Percentiles rank a stretch among this genome's conserved stretches.
These are phyloP conservation scores for Coemansia furcata DNA, from an alignment of 192 early-diverging fungal genomes.

Conservation along the genomic window DNA sequence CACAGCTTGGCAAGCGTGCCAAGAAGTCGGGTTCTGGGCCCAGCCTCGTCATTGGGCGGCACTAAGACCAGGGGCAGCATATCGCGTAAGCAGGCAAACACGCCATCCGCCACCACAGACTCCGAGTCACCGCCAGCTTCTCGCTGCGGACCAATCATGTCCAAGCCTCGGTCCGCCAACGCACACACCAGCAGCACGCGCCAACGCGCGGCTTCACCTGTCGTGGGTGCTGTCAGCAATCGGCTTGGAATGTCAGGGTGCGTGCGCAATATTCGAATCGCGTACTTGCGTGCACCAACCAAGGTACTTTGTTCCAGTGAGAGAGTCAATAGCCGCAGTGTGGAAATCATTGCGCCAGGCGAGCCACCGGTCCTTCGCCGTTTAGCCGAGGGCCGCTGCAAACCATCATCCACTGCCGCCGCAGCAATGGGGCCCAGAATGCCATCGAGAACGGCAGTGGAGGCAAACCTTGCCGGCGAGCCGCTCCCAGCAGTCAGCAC, in stretches of 20 bases:
- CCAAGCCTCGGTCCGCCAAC: constrained; percentile 1
- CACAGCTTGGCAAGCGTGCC: neutral
- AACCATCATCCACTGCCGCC: neutral
- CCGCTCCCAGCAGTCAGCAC: neutral
- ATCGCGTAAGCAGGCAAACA: constrained; percentile 43
- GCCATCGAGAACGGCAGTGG: constrained; percentile 17
- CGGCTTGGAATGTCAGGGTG: neutral
- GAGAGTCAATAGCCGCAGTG: constrained; percentile 7
- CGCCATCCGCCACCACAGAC: constrained; percentile 2
- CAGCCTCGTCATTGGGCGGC: neutral
- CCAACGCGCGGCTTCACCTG: neutral
- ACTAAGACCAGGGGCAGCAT: neutral
- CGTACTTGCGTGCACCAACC: neutral
- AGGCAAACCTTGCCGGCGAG: constrained; percentile 8
- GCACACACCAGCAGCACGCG: neutral
- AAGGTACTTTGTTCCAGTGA: neutral
- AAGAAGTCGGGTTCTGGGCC: neutral
- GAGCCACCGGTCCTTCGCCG: neutral
- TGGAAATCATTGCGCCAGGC: neutral
- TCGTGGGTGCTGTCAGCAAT: neutral
- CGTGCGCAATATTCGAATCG: constrained; percentile 22
- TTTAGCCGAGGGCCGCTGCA: neutral
- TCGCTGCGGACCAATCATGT: neutral
- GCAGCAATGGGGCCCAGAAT: neutral
- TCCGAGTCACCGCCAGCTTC: neutral